phyloP scores from a whole-genome alignment of 116 monocot genomes.

The Dioscorea cayenensis region DNA sequence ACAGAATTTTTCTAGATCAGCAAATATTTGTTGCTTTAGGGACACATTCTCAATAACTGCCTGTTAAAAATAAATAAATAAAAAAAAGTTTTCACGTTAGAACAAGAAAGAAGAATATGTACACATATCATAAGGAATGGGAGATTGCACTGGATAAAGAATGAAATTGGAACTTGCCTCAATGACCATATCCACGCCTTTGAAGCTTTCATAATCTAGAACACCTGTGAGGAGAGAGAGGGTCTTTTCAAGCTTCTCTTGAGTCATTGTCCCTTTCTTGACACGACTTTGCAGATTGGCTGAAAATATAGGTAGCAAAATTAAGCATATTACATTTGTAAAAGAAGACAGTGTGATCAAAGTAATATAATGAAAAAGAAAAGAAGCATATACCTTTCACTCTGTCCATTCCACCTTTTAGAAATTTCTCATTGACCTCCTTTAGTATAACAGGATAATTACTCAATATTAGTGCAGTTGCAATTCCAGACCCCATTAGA shows the following conservation, averaged over 20 bases:
- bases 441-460: slow-evolving; percentile 72
- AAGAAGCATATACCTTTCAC: slow-evolving; percentile 52
- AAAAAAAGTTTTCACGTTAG: neutral
- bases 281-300: slow-evolving; percentile 85
- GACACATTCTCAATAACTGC: slow-evolving; percentile 81
- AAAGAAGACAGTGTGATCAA: neutral
- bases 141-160: neutral
- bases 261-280: slow-evolving; percentile 81
- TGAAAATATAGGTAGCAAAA: slow-evolving; percentile 20
- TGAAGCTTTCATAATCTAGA: slow-evolving; percentile 72
- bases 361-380: neutral
- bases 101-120: neutral
- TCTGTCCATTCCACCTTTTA: slow-evolving; percentile 65
- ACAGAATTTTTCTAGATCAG: slow-evolving; percentile 78
- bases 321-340: neutral
- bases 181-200: slow-evolving; percentile 80
- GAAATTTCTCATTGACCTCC: slow-evolving; percentile 84
- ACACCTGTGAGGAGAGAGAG: slow-evolving; percentile 67
- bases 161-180: slow-evolving; percentile 36
- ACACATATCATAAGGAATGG: neutral
- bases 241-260: slow-evolving; percentile 65
- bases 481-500: slow-evolving; percentile 94
- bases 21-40: slow-evolving; percentile 89
- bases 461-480: slow-evolving; percentile 74
- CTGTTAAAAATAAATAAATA: slow-evolving; percentile 23